Base-by-base conservation (phyloP, 2,329 filamentous ascomycete genomes). In the Phialophora verrucosa region DNA sequence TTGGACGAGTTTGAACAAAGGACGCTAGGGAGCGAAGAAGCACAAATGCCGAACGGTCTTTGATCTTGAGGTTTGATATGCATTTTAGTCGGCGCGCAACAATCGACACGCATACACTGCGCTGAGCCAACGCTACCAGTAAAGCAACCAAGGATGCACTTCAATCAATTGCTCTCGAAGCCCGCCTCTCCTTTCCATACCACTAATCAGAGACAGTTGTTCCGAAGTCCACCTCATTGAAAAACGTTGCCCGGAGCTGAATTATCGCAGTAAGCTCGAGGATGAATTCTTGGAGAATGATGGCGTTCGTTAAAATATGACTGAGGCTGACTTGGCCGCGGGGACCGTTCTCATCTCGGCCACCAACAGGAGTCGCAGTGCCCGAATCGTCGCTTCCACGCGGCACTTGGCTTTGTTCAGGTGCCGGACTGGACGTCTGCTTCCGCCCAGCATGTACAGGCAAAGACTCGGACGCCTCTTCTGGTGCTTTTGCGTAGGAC, bases 281-380 rank as follows among this genome's bases (percentile, higher is more conserved):
- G 58, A 94, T 78, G 75, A 95, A 95, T 42, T 91, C 90, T 76
- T 95, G 91, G 64, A 93, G 81, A 59, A 94, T 86, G 65, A 94
- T 86, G 49, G 90, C 87, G 75, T 94, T 95, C 5, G 91, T 94
- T 68, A 95, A 80, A 11, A 94, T 82, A 75, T 94, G 91, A 49
- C 90, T 92, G 4, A 95, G 86, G 7, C 89, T 91, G 7, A 88
- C 89, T 10, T 82, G 83, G 57, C 77, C 79, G 4, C 78, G 75
- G 10, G 58, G 42, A 20, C 49, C 29, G 7, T 14, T 25, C 17
- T 51, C 62, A 38, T 64, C 68, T 62, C 62, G 58, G 27, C 42
- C 63, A 27, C 47, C 62, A 29, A 55, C 47, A 8, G 70, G 68
- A 32, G 69, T 72, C 8, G 56, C 63, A 23, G 59, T 67, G 10